These are phyloP conservation scores for Neocallimastix lanati DNA, from an alignment of 192 early-diverging fungal species.

Conservation along the genomic window DNA sequence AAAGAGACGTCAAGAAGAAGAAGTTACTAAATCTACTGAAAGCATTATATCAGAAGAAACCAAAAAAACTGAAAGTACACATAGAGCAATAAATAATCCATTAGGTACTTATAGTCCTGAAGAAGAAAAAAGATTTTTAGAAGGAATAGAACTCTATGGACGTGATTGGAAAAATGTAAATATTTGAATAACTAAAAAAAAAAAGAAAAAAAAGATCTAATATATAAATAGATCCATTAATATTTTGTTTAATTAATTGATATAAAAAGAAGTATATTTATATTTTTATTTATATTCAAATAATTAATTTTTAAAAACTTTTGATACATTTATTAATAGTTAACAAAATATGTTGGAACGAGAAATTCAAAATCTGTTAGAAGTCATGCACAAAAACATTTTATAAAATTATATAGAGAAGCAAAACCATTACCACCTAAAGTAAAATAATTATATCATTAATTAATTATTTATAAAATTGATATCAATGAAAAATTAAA, in stretches of 20 bases:
- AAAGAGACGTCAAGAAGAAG: conserved; percentile 1
- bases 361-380: conserved; percentile 67
- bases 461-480: background rate
- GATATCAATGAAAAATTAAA: too few species aligned
- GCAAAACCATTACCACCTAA: conserved; percentile 63
- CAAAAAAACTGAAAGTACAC: conserved; percentile 5
- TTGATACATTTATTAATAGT: conserved; percentile 13
- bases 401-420: conserved; percentile 77
- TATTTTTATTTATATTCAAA: background rate
- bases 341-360: conserved; percentile 52
- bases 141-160: conserved; percentile 62
- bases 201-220: too few species aligned
- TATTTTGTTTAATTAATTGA: too few species aligned
- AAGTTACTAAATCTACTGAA: conserved; percentile 8
- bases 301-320: background rate
- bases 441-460: conserved; percentile 19
- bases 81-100: conserved; percentile 13
- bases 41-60: background rate
- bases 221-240: too few species aligned
- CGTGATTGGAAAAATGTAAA: conserved; percentile 60
- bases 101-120: conserved; percentile 56
- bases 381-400: conserved; percentile 80
- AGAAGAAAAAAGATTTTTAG: conserved; percentile 54
- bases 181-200: too few species aligned
- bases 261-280: too few species aligned